phyloP scores from a whole-genome alignment of 2,329 filamentous ascomycete genomes.

The Alternaria sp. region DNA sequence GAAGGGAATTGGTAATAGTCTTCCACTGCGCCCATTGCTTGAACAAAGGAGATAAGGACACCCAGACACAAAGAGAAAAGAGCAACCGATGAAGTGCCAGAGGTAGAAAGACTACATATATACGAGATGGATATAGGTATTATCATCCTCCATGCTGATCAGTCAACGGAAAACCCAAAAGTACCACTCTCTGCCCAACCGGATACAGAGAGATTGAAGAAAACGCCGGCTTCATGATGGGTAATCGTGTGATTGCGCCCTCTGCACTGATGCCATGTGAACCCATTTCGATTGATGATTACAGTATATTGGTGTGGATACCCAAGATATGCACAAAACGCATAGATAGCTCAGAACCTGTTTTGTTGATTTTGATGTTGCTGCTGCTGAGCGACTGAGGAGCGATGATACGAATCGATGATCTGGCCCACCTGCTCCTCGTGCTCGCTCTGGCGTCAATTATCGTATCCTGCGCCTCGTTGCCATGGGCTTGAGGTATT shows the following conservation, averaged over 20 bases:
- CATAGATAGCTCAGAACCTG: conserved; percentile 31
- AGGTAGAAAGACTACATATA: conserved; percentile 9
- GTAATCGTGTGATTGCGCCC: conserved; percentile 10
- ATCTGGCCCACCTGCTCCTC: conserved; percentile 44
- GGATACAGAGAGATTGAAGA: conserved; percentile 12
- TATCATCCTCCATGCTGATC: conserved; percentile 4
- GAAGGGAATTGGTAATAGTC: conserved; percentile 4
- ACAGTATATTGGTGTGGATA: conserved; percentile 25
- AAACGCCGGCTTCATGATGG: conserved; percentile 34
- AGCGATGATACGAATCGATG: conserved; percentile 45
- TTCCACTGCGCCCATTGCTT: not conserved
- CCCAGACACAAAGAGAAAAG: conserved; percentile 9
- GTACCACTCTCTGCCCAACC: conserved; percentile 2
- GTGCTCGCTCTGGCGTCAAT: conserved; percentile 53
- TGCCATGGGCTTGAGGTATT: conserved; percentile 69
- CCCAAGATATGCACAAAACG: conserved; percentile 34
- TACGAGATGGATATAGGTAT: conserved; percentile 4
- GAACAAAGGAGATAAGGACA: conserved; percentile 12
- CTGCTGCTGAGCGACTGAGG: conserved; percentile 28
- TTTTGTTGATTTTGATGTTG: conserved; percentile 19
- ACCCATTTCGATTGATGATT: conserved; percentile 29
- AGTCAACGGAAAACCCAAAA: conserved; percentile 5
- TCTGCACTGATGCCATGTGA: conserved; percentile 26
- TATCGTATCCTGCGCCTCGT: conserved; percentile 69
- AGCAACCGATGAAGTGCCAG: conserved; percentile 1